phyloP scores from a whole-genome alignment of 2,329 filamentous ascomycete species.

The Polychaeton citri region DNA sequence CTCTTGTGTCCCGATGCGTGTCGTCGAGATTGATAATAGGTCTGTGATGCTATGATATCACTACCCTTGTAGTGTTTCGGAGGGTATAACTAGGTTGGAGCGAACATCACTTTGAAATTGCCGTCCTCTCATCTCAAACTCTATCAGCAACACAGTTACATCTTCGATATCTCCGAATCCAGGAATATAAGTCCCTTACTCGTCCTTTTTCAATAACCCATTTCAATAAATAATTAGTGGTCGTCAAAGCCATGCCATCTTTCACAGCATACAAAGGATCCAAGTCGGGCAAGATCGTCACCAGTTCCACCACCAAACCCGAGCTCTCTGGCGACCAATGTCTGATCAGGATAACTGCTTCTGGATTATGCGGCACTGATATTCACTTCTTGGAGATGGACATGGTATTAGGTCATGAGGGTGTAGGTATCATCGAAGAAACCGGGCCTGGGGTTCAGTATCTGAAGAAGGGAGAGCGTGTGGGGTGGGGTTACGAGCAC shows the following conservation, averaged over 20 bases:
- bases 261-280: slow-evolving; percentile 54
- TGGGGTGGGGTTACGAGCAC: slow-evolving; percentile 38
- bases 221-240: too few species aligned
- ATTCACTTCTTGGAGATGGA: slow-evolving; percentile 29
- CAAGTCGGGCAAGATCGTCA: slow-evolving; percentile 41
- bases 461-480: slow-evolving; percentile 39
- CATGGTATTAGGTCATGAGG: slow-evolving; percentile 42
- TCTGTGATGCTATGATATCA: too few species aligned
- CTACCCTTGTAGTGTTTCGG: too few species aligned
- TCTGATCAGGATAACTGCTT: slow-evolving; percentile 50
- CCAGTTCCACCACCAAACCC: slow-evolving; percentile 34
- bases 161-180: too few species aligned
- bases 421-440: slow-evolving; percentile 37
- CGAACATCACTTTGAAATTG: too few species aligned
- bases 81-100: too few species aligned
- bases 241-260: slow-evolving; percentile 16
- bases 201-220: too few species aligned
- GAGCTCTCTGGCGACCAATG: slow-evolving; percentile 42
- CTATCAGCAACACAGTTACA: too few species aligned
- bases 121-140: too few species aligned
- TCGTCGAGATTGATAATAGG: too few species aligned
- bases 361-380: slow-evolving; percentile 47
- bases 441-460: slow-evolving; percentile 32
- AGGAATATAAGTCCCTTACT: too few species aligned
- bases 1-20: too few species aligned